These are phyloP conservation scores for Miscanthus lutarioriparius DNA, from an alignment of 176 grass and related monocot genomes.

Conservation along the genomic window DNA sequence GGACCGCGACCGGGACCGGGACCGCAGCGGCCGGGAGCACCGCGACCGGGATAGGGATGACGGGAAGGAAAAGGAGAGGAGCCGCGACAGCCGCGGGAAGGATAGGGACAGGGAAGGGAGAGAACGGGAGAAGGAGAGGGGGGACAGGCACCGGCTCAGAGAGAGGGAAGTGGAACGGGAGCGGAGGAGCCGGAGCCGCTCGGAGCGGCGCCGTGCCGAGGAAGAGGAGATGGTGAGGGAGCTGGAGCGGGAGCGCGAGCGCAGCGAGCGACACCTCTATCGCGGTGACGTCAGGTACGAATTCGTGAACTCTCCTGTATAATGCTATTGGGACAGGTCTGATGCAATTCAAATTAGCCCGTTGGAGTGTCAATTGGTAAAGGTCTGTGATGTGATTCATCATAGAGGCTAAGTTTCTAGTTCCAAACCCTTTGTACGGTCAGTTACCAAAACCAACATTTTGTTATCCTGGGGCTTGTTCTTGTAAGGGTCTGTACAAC, in stretches of 20 bases:
- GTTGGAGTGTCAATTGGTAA: not conserved
- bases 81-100: slow-evolving; percentile 44
- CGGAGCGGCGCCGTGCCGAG: slow-evolving; percentile 55
- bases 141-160: slow-evolving; percentile 27
- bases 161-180: slow-evolving; percentile 53
- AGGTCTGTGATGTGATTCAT: not conserved
- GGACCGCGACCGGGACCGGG: slow-evolving; percentile 41
- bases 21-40: slow-evolving; percentile 54
- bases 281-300: slow-evolving; percentile 71
- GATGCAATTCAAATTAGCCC: slow-evolving; percentile 2
- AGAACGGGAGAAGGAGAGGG: slow-evolving; percentile 29
- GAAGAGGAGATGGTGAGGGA: slow-evolving; percentile 69
- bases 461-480: not conserved
- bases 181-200: slow-evolving; percentile 67
- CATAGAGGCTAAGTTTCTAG: not conserved
- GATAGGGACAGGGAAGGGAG: slow-evolving; percentile 39
- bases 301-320: slow-evolving; percentile 20
- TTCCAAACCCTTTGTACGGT: not conserved
- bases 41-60: slow-evolving; percentile 61
- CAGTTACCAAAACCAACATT: not conserved
- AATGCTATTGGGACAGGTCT: not conserved
- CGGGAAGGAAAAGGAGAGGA: slow-evolving; percentile 54
- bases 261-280: slow-evolving; percentile 49
- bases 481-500: not conserved
- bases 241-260: slow-evolving; percentile 48